Base-by-base conservation (phyloP, 441 rosid genomes). In the Populus trichocarpa region DNA sequence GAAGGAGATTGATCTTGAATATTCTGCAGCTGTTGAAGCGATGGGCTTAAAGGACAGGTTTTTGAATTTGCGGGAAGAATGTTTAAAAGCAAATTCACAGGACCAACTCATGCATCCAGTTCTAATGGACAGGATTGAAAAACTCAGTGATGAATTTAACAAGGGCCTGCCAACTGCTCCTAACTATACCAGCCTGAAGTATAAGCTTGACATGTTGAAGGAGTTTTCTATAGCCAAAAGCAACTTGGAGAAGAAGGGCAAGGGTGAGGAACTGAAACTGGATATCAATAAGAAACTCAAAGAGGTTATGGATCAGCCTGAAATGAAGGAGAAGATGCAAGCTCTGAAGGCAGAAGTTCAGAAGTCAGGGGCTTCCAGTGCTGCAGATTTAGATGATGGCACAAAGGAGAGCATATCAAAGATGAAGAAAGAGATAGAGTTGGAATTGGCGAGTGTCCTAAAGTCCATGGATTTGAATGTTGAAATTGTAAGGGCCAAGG, bases 1-100 rank as follows among this genome's bases (percentile, higher is more conserved):
- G 81, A 85, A 80, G 69, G 97, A 91, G 89, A 83, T 95, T 71
- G 91, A 92, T 76, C 87, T 86, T 20, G 99, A 93, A 85, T 89
- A 81, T 75, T 76, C 87, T 53, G 88, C 88, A 83, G 98, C 99
- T 76, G 85, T 85, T 67, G 86, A 82, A 75, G 88, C 89, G 36
- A 2, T 86, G 80, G 97, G 93, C 72, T 81, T 90, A 77, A 77
- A 85, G 71, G 95, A 89, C 80, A 89, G 90, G 85, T 75, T 84
- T 33, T 80, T 76, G 3, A 74, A 77, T 28, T 53, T 92, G 81
- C 90, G 84, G 7, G 84, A 85, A 77, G 93, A 92, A 80, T 81
- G 89, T 80, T 70, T 80, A 5, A 87, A 84, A 81, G 90, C 83
- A 20, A 87, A 82, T 78, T 80, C 91, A 33, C 86, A 80, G 81